Base-by-base conservation (phyloP, 805 yeast species). In the Candida khao-thaluensis region DNA sequence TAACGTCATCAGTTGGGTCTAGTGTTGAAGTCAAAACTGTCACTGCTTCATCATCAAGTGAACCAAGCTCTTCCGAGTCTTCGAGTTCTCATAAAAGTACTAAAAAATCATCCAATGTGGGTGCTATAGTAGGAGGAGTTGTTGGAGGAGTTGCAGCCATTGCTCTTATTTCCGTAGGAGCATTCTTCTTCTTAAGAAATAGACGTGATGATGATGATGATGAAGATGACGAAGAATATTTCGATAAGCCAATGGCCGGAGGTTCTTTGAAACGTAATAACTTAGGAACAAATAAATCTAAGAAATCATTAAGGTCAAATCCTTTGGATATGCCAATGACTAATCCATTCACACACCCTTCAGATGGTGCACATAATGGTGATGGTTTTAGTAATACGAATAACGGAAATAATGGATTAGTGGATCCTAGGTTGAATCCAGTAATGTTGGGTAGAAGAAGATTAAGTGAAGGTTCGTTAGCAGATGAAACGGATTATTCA, bases 401-500 rank as follows among this genome's bases (percentile, higher is more conserved):
- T 33, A 41, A 20, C 12, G 9, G 9, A 8, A 22, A 33, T 22
- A 7, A 31, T 11, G 55, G 37, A 41, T 44, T 62, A 38, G 64
- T 48, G 30, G 90, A 79, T 58, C 88, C 84, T 35, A 69, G 89
- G 41, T 62, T 83, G 45, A 82, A 83, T 57, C 88, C 89, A 1
- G 74, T 78, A 30, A 79, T 85, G 83, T 66, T 85, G 59, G 95
- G 95, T 26, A 78, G 90, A 55, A 79, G 95, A 54, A 71, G 96
- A 48, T 71, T 86, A 45, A 80, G 89, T 52, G 91, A 85, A 52
- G 96, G 96, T 4, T 81, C 91, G 2, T 68, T 90, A 38, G 90
- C 95, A 8, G 95, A 88, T 58, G 95, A 85, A 45, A 79, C 86
- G 3, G 93, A 86, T 58, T 85, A 82, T 62, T 74, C 85, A 35